Evolutionary conservation across 495 filamentous ascomycete species (phyloP).

Genomic region (Penicillium flavigenum): DNA sequence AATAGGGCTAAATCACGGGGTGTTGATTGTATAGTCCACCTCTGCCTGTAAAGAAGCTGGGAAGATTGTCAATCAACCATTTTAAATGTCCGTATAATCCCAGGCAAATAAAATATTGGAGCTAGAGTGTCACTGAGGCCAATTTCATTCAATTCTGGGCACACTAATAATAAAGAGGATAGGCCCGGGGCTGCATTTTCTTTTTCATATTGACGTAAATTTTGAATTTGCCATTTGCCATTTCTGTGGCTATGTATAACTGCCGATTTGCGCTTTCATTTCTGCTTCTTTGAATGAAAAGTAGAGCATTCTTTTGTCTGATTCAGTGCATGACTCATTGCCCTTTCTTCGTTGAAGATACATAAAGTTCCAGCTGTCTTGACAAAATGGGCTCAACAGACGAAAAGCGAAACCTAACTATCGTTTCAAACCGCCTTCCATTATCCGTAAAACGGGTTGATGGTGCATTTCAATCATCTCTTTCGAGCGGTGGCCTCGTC

Average conservation of each 20-base stretch:
- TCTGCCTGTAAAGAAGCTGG: background rate
- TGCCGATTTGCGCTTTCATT: background rate
- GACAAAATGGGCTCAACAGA: constrained; percentile 13
- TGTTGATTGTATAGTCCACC: background rate
- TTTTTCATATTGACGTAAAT: constrained; percentile 28
- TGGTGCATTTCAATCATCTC: constrained; percentile 69
- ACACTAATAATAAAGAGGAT: background rate
- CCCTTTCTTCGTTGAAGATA: background rate
- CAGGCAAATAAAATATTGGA: background rate
- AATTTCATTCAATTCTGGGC: background rate
- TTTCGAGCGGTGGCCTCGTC: constrained; percentile 88
- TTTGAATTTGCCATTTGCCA: constrained; percentile 20
- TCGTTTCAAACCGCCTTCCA: constrained; percentile 86
- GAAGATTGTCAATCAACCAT: background rate
- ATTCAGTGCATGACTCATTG: background rate
- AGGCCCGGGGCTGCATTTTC: background rate
- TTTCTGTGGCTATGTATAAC: constrained; percentile 20
- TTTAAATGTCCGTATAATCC: background rate
- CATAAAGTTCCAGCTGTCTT: background rate
- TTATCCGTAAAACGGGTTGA: constrained; percentile 81
- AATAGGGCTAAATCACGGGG: background rate
- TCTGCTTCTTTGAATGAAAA: background rate
- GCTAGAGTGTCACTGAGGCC: background rate
- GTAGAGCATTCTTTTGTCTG: background rate
- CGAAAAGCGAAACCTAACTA: constrained; percentile 55